Evolutionary conservation across 2,329 filamentous ascomycete species (phyloP).

Genomic region (Fusarium scirpi): DNA sequence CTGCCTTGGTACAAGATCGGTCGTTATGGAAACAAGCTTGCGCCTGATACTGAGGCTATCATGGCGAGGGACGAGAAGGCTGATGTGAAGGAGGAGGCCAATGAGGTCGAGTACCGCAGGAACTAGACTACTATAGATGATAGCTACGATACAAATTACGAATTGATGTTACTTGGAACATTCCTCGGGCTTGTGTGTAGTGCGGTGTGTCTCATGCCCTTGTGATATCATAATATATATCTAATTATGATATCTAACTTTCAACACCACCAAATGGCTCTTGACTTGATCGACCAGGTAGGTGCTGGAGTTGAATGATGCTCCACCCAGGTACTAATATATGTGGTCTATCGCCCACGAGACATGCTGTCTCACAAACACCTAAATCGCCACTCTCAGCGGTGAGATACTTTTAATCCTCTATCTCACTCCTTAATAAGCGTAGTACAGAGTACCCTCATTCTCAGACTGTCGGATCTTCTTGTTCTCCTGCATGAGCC

Average conservation of each 20-base stretch:
- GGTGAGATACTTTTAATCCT: too few species aligned
- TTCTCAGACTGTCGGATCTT: conserved; percentile 47
- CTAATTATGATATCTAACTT: too few species aligned
- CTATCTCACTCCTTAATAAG: conserved; percentile 35
- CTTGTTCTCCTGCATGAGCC: conserved; percentile 52
- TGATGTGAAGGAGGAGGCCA: conserved; percentile 14
- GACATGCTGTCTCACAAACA: neutral
- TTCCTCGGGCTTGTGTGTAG: neutral
- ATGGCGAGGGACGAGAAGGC: conserved; percentile 18
- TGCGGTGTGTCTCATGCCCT: neutral
- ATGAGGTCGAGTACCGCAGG: neutral
- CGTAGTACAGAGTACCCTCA: conserved; percentile 45
- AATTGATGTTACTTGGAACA: too few species aligned
- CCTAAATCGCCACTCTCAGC: neutral
- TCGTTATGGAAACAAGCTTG: conserved; percentile 48
- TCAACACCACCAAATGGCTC: too few species aligned
- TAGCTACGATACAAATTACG: neutral
- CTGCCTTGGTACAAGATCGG: conserved; percentile 78
- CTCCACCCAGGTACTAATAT: too few species aligned
- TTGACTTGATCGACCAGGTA: too few species aligned
- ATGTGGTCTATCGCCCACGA: too few species aligned
- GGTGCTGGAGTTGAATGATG: too few species aligned
- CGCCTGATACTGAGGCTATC: conserved; percentile 20
- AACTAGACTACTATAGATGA: neutral
- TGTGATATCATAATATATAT: too few species aligned